Base-by-base conservation (phyloP, 768 basidiomycete genomes). In the Phylloporus scabripes region DNA sequence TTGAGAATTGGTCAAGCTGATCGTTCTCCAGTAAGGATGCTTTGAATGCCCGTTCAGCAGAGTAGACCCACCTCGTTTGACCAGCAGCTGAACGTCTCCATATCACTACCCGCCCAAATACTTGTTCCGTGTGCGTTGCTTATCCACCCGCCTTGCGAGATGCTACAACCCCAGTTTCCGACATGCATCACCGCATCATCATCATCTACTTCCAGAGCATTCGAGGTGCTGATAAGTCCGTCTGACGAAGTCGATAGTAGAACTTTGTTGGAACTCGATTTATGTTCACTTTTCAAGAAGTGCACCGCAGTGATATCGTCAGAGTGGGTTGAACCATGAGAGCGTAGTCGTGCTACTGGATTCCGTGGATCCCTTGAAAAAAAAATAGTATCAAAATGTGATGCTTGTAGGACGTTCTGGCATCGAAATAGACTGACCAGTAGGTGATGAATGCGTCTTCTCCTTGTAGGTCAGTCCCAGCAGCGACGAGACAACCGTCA, bases 31-130 rank as follows among this genome's bases (percentile, higher is more conserved):
- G 39, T 53, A 20, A 50, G 40, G 23, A 47, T 32, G 18, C 0
- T 20, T 47, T 24, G 12, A 36, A 9, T n/a, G 34, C 17, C 33
- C 10, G 12, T 32, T 37, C 23, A 17, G 18, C 21, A 43, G 42
- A 47, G 37, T 31, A 39, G 32, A 51, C 64, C 26, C 51, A 85
- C 88, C 68, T 91, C 86, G 41, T 67, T 67, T 23, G 83, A 79
- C 94, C 92, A 97, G 12, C 80, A 75, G 48, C 87, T 86, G 56
- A 94, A 87, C 0, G 88, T 92, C 66, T 97, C 92, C 93, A 96
- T 96, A 69, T 96, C 94, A 55, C 90, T 93, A 10, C 81, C 77
- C 20, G 85, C 86, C 92, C 92, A 96, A 7, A 92, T 72, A 41
- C 64, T 70, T 26, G 69, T 69, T 5, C 66, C 63, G 20, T 62